Conservation (phyloP, 768 basidiomycete species). For the Amanita thiersii region DNA sequence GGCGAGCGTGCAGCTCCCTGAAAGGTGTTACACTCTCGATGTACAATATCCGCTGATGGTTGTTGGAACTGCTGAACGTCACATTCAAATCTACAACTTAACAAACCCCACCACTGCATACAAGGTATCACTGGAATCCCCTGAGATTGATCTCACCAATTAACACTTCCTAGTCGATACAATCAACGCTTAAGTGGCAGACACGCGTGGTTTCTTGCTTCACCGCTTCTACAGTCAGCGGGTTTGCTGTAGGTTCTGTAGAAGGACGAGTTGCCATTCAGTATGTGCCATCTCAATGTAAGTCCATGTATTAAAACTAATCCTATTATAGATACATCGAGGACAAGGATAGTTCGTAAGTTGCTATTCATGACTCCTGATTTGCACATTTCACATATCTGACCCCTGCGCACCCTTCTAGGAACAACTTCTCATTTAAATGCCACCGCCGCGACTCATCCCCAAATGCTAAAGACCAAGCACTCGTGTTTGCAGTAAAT, state of each 20-base stretch:
- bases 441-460: conserved; percentile 60
- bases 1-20: conserved; percentile 75
- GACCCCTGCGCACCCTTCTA: conserved; percentile 15
- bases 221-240: conserved; percentile 53
- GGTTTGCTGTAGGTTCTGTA: conserved; percentile 80
- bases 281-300: conserved; percentile 38
- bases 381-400: background rate
- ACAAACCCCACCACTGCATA: conserved; percentile 71
- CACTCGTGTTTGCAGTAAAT: conserved; percentile 76
- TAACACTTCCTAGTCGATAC: conserved; percentile 48
- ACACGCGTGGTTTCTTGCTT: conserved; percentile 83
- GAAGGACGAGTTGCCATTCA: conserved; percentile 95
- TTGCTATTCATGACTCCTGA: background rate
- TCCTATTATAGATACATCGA: conserved; percentile 61
- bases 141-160: background rate
- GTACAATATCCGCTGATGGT: conserved; percentile 79
- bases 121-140: conserved; percentile 40
- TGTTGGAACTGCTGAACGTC: conserved; percentile 88
- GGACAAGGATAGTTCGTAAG: conserved; percentile 65
- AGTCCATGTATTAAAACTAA: background rate
- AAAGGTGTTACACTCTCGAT: conserved; percentile 86
- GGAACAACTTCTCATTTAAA: conserved; percentile 86
- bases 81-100: conserved; percentile 86
- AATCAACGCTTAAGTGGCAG: conserved; percentile 90
- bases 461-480: conserved; percentile 52